Conservation (phyloP, 768 basidiomycete genomes). For the Leucosporidium scottii region DNA sequence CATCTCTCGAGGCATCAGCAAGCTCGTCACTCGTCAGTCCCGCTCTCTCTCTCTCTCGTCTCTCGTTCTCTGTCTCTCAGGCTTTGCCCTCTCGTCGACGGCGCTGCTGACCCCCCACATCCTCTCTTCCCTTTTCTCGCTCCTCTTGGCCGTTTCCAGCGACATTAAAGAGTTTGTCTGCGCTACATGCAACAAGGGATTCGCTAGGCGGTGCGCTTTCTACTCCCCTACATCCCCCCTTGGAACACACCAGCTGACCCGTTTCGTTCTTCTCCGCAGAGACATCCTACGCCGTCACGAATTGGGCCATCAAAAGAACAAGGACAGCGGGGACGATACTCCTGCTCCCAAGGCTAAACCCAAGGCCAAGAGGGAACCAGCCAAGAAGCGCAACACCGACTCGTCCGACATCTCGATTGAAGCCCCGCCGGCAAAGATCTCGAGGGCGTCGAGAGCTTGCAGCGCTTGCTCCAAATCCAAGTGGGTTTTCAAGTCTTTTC, state of each 20-base stretch:
- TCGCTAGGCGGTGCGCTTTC: slow-evolving; percentile 4
- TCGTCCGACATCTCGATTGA: background rate
- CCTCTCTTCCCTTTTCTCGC: background rate
- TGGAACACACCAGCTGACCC: background rate
- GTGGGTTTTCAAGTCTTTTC: background rate
- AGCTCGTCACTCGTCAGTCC: too few species aligned
- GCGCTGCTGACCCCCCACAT: too few species aligned
- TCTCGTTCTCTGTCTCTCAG: too few species aligned
- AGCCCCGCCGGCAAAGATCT: slow-evolving; percentile 18
- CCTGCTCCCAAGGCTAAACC: background rate
- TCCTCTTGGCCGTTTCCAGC: background rate
- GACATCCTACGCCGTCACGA: slow-evolving; percentile 33
- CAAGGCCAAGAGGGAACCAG: slow-evolving; percentile 4
- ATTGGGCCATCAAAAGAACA: slow-evolving; percentile 25
- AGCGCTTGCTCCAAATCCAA: slow-evolving; percentile 26
- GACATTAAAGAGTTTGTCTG: slow-evolving; percentile 30
- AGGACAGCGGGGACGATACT: background rate
- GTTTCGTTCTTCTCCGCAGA: slow-evolving; percentile 7
- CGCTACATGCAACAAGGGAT: slow-evolving; percentile 25
- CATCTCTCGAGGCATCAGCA: too few species aligned
- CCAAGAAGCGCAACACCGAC: slow-evolving; percentile 23
- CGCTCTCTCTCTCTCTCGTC: too few species aligned
- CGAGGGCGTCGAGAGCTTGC: slow-evolving; percentile 25
- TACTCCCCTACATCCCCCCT: background rate
- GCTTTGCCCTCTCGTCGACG: too few species aligned